phyloP scores from a whole-genome alignment of 2,329 filamentous ascomycete species.

The Aciculosporium take region DNA sequence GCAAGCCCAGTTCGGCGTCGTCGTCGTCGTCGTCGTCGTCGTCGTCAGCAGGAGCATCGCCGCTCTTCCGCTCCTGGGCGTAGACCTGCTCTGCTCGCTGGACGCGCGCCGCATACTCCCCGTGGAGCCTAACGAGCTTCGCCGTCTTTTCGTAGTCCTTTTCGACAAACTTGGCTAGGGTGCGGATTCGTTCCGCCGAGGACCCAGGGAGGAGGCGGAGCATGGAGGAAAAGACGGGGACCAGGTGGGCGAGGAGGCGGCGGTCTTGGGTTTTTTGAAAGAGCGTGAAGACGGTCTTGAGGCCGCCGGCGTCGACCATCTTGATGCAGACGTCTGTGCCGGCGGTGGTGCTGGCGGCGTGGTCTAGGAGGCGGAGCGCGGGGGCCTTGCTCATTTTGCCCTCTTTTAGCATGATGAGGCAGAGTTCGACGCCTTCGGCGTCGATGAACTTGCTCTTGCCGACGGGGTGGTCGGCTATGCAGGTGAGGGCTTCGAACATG shows the following conservation, averaged over 20 bases:
- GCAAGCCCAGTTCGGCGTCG: slow-evolving; percentile 54
- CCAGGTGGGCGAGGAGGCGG: slow-evolving; percentile 59
- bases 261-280: slow-evolving; percentile 74
- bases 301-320: slow-evolving; percentile 67
- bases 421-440: slow-evolving; percentile 83
- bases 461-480: slow-evolving; percentile 56
- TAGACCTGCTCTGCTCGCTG: slow-evolving; percentile 42
- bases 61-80: slow-evolving; percentile 5
- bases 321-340: slow-evolving; percentile 54
- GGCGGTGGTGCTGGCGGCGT: slow-evolving; percentile 44
- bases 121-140: slow-evolving; percentile 56
- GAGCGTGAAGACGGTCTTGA: slow-evolving; percentile 72
- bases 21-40: slow-evolving; percentile 17
- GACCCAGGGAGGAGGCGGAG: slow-evolving; percentile 66
- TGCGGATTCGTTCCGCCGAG: slow-evolving; percentile 64
- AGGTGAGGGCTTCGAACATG: slow-evolving; percentile 74
- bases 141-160: slow-evolving; percentile 78
- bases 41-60: background rate
- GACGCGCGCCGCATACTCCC: slow-evolving; percentile 52
- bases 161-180: slow-evolving; percentile 88
- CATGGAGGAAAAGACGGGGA: slow-evolving; percentile 74
- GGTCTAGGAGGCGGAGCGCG: slow-evolving; percentile 70
- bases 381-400: slow-evolving; percentile 69
- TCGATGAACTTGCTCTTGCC: slow-evolving; percentile 76
- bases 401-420: slow-evolving; percentile 80